Evolutionary conservation across 2,329 filamentous ascomycete species (phyloP), one percentile per base, ranked within the genome.

Genomic region (Eurotiales sp.): DNA sequence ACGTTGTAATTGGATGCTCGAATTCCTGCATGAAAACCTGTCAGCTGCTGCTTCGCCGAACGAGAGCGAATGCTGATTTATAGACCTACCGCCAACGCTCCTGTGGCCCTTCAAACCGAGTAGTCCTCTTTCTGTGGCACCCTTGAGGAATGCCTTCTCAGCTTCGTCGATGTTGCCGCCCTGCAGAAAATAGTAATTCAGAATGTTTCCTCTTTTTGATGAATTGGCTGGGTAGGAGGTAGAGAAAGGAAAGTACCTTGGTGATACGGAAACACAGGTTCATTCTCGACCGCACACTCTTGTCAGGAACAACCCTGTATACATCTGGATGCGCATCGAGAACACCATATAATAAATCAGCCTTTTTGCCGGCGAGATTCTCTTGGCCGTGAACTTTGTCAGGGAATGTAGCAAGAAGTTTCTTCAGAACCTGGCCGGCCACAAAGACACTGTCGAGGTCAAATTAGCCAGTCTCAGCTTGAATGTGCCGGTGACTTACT

Each of bases 221-320:
- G n/a, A n/a, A n/a, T n/a, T n/a, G n/a, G n/a, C n/a, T n/a, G n/a
- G n/a, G 12, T 40, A 23, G 30, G 7, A 5, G 30, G 55, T 53
- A 8, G 14, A 10, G 14, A 17, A 12, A 15, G 50, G 8, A 54
- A 61, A 61, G 72, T 76, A 64, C 45, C 51, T 49, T 49, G 75
- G 77, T 76, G 15, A 95, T 79, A 14, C 90, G 78, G 78, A 96
- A 96, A 77, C 90, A 96, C 53, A 97, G 88, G 72, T 97, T 97
- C 87, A 97, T 96, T 50, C 90, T 78, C 61, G 88, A 95, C 51
- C 91, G 86, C 3, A 80, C 86, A 19, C 75, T 75, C 72, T 87
- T 87, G 59, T 87, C 80, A 0, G 90, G 89, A 0, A 96, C 84
- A 27, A 96, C 81, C 47, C 75, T 78, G 73, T 95, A 97, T n/a